These are phyloP conservation scores for Spirogloea muscicola DNA, from an alignment of 139 green algal species.

Conservation along the genomic window DNA sequence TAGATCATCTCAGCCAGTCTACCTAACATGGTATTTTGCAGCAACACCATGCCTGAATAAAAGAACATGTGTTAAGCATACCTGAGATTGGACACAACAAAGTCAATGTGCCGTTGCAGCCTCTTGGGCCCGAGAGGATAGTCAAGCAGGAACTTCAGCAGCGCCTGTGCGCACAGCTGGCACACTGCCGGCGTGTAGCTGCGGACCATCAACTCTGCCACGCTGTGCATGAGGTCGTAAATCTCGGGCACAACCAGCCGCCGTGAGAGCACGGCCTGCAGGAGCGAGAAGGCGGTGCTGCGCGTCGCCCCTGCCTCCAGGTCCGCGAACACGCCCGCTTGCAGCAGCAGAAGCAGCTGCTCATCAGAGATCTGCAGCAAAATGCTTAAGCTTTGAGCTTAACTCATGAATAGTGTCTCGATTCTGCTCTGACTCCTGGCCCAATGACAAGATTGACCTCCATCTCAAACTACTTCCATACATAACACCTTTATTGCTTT, in stretches of 20 bases:
- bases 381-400: no score
- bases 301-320: conserved; percentile 57
- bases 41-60: no score
- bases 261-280: conserved; percentile 68
- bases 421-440: no score
- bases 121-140: conserved; percentile 75
- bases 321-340: conserved; percentile 68
- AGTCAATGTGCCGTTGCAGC: conserved; percentile 70
- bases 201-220: conserved; percentile 59
- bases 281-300: conserved; percentile 66
- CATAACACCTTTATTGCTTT: no score
- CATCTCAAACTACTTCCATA: no score
- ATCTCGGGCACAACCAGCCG: conserved; percentile 80
- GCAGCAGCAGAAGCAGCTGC: conserved; percentile 72
- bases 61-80: no score
- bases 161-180: conserved; percentile 53
- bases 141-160: conserved; percentile 92
- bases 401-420: no score
- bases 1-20: no score
- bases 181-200: conserved; percentile 56
- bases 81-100: conserved; percentile 68
- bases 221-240: conserved; percentile 82
- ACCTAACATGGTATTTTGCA: no score
- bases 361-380: no score
- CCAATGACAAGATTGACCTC: no score